Base-by-base conservation (phyloP, 768 basidiomycete species). In the Solioccasus polychromus region DNA sequence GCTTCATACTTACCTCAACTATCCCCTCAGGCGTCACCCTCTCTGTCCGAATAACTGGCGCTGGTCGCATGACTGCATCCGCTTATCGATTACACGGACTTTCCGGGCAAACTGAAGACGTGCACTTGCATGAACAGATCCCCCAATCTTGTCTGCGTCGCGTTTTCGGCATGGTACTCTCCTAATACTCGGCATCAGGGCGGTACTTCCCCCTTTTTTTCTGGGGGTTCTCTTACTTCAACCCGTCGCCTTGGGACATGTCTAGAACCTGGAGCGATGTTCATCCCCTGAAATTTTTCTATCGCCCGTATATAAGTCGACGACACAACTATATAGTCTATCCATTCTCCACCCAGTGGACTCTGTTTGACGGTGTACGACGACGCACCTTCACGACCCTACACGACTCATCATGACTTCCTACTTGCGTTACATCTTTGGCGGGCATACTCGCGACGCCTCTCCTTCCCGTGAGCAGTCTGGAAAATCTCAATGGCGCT, bases 371-470 rank as follows among this genome's bases (percentile, higher is more conserved):
- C 47, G 41, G 42, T 37, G 38, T 35, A 58, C 57, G 51, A 56
- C 56, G n/a, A n/a, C n/a, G n/a, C 39, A 31, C 34, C 11, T 42
- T 54, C 34, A 60, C 65, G 56, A 54, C 43, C 30, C 8, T 17
- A 24, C 23, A 59, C 53, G 45, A 47, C 40, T 15, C 42, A 53
- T 44, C 45, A 78, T 78, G 77, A 69, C 75, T 39, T 72, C 77
- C 26, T 75, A 76, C 65, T 57, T 79, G 47, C 77, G 77, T 49
- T 74, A 60, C 48, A 63, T 74, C 53, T 75, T 75, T 45, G 72
- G 73, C 34, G 66, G 65, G 30, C 39, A 62, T 43, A 51, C 59
- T 34, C 61, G 61, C 12, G 60, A 63, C 30, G 58, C 26, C 37
- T 55, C 55, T 53, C 52, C 53, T 43, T 47, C 54, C 30, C 56